Percentiles rank a stretch among this genome's conserved stretches.
Evolutionary conservation across 345 rosid genomes (phyloP).

Genomic region (Bretschneidera sinensis): DNA sequence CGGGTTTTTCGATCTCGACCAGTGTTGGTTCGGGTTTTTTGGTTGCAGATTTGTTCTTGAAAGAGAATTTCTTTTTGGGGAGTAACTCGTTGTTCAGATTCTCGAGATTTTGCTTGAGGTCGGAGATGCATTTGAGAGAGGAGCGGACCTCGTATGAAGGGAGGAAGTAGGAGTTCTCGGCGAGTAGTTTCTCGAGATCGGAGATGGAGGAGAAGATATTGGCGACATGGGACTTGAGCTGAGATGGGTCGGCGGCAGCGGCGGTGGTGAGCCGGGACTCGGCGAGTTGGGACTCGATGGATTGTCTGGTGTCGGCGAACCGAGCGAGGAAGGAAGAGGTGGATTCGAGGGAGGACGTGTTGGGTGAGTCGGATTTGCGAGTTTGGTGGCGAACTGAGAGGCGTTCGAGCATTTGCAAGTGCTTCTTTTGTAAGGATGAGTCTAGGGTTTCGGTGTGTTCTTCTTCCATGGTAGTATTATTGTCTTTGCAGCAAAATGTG

Average conservation of each 20-base stretch:
- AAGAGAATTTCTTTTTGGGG: constrained; percentile 73
- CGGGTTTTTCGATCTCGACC: constrained; percentile 21
- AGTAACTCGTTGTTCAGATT: constrained; percentile 34
- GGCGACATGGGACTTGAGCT: constrained; percentile 41
- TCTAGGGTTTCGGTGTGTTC: constrained; percentile 23
- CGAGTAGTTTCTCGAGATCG: constrained; percentile 66
- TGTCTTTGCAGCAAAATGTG: background rate
- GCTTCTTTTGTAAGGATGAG: constrained; percentile 45
- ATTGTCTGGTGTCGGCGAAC: constrained; percentile 48
- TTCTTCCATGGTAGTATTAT: constrained; percentile 23
- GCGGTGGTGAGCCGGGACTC: constrained; percentile 23
- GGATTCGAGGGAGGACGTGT: constrained; percentile 35
- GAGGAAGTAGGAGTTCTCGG: constrained; percentile 64
- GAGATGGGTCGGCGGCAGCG: constrained; percentile 32
- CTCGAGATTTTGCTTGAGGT: constrained; percentile 65
- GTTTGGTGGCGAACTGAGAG: constrained; percentile 72
- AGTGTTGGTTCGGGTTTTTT: constrained; percentile 25
- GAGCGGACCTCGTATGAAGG: constrained; percentile 81
- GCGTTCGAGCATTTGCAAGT: constrained; percentile 69
- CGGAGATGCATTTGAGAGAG: constrained; percentile 58
- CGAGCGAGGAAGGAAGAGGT: constrained; percentile 57
- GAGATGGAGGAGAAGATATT: constrained; percentile 54
- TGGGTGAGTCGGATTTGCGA: constrained; percentile 39
- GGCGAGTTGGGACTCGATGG: constrained; percentile 49
- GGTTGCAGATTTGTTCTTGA: constrained; percentile 47